Evolutionary conservation across 1,284 basidiomycete genomes (phyloP).

Genomic region (Ustilago cynodontis): DNA sequence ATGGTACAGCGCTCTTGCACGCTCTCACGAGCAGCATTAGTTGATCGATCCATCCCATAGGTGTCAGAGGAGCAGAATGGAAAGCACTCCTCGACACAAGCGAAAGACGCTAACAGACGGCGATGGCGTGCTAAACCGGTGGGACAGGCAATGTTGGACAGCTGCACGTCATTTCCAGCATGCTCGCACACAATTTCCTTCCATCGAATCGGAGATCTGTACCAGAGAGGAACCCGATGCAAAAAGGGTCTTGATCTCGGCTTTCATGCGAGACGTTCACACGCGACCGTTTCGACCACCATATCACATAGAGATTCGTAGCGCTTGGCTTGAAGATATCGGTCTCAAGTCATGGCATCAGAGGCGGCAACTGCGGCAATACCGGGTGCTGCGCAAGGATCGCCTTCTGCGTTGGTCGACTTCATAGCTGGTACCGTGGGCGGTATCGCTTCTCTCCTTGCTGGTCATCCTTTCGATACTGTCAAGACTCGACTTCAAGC

Average conservation of each 20-base stretch:
- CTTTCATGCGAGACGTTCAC: background rate
- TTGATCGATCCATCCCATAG: background rate
- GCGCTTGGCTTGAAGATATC: background rate
- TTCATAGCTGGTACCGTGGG: slow-evolving; percentile 65
- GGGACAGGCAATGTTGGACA: slow-evolving; percentile 21
- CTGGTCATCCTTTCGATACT: slow-evolving; percentile 66
- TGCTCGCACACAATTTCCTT: slow-evolving; percentile 18
- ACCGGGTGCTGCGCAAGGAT: background rate
- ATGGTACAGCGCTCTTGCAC: background rate
- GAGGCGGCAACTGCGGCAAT: slow-evolving; percentile 1
- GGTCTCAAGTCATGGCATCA: background rate
- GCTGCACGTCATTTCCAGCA: slow-evolving; percentile 22
- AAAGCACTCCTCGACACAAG: background rate
- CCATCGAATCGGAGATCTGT: background rate
- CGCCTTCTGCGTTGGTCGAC: slow-evolving; percentile 61
- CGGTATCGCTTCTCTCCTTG: slow-evolving; percentile 57
- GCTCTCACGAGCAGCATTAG: background rate
- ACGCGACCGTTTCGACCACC: background rate
- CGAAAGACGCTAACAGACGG: slow-evolving; percentile 17
- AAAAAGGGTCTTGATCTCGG: slow-evolving; percentile 3
- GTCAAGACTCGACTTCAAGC: slow-evolving; percentile 66
- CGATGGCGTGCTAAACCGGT: slow-evolving; percentile 23
- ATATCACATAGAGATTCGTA: background rate
- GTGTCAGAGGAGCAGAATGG: background rate
- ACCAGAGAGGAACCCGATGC: slow-evolving; percentile 3